Base-by-base conservation (phyloP, 495 filamentous ascomycete species). In the Penicillium malachiteum region DNA sequence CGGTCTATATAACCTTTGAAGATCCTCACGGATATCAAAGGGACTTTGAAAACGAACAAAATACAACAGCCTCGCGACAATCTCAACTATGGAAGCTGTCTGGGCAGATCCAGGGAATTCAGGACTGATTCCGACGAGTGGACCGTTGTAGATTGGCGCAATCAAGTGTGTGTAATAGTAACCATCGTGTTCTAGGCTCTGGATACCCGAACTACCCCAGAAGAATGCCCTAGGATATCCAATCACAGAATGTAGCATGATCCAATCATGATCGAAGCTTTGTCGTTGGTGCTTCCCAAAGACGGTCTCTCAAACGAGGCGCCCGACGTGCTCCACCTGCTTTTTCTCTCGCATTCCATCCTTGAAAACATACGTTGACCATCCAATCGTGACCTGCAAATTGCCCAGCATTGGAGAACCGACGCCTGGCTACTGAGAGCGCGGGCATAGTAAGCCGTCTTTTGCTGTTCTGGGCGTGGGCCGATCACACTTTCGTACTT, bases 51-150 rank as follows among this genome's bases (percentile, higher is more conserved):
- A 52, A 39, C 52, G 56, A 61, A 60, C 53, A 72, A 61, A 63
- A 49, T 54, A 63, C 51, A 64, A 63, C 56, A 63, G 77, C 71
- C 75, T 82, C 80, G 80, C 78, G 72, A 69, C 75, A 65, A 58
- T 50, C 43, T 60, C 57, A 62, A 47, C 41, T 48, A 18, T 59
- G 41, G 60, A 61, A 53, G 56, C 58, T 51, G 47, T 63, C 62
- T 73, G 68, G 69, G 60, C 59, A 62, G 58, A 37, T 55, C 56
- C 55, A 61, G 51, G 57, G 57, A 69, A 44, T 63, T 38, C 58
- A 57, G 43, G 40, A 58, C 56, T 69, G 75, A 71, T 78, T 79
- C 78, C 60, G 78, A 69, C 79, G 77, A 83, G 78, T 78, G 78
- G 67, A 75, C 73, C 59, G 62, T 56, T 54, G 52, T 55, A 39